Percentiles rank a stretch among this genome's conserved stretches.
phyloP scores from a whole-genome alignment of 139 green algal genomes.

The Micractinium conductrix region DNA sequence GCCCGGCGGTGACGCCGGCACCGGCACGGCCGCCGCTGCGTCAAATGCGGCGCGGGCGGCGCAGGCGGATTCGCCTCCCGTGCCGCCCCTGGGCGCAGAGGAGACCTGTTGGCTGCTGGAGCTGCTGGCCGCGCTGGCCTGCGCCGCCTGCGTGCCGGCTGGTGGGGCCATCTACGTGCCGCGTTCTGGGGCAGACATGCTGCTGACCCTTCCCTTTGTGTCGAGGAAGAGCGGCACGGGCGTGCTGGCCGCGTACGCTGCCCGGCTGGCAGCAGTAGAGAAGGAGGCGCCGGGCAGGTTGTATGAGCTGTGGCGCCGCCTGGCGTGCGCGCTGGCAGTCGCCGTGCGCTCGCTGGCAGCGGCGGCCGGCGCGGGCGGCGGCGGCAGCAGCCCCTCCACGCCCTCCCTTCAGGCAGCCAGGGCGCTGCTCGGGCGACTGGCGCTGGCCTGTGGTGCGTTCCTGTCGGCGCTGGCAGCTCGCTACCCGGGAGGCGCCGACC shows the following conservation, averaged over 20 bases:
- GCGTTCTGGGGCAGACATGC: slow-evolving; percentile 1
- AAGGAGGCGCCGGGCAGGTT: neutral
- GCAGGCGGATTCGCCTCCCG: neutral
- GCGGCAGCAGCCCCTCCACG: too few relatives aligned
- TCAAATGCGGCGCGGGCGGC: too few relatives aligned
- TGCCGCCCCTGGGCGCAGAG: neutral
- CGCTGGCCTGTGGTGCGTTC: slow-evolving; percentile 7
- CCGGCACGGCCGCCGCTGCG: neutral
- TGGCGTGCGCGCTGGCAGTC: neutral
- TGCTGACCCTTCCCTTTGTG: slow-evolving; percentile 17
- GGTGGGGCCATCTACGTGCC: neutral
- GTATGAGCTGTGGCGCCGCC: neutral
- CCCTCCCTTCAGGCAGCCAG: neutral
- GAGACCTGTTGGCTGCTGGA: slow-evolving; percentile 20
- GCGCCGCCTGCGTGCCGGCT: neutral
- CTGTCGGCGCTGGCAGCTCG: slow-evolving; percentile 7
- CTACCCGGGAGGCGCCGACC: neutral
- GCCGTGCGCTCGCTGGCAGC: neutral
- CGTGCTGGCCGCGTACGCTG: neutral
- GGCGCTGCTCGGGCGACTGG: slow-evolving; percentile 8
- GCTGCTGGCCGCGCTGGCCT: slow-evolving; percentile 19
- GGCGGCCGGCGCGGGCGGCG: neutral
- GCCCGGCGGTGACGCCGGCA: too few relatives aligned
- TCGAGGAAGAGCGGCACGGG: neutral
- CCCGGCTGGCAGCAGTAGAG: neutral